phyloP scores from a whole-genome alignment of 2,329 filamentous ascomycete species.

The Ustilaginoidea virens region DNA sequence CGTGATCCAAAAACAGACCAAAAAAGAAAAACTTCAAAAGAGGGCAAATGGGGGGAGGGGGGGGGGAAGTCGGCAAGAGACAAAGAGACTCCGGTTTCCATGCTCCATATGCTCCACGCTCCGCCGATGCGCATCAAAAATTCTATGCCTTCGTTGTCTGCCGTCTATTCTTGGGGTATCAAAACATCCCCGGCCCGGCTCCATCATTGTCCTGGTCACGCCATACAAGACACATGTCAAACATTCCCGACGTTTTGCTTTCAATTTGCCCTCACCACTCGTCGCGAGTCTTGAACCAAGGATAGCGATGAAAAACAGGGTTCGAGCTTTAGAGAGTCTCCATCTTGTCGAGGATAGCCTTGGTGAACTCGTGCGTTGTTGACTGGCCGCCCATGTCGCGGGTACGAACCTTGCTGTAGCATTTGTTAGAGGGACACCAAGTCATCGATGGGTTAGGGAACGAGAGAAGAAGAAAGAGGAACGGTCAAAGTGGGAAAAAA shows the following conservation, averaged over 20 bases:
- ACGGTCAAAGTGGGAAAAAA: background rate
- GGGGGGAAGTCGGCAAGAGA: too few relatives aligned
- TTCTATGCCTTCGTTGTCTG: background rate
- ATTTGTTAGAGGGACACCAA: constrained; percentile 27
- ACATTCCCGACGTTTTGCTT: too few relatives aligned
- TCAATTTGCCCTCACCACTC: too few relatives aligned
- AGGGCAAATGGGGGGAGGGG: too few relatives aligned
- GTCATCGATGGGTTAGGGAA: background rate
- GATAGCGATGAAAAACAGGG: too few relatives aligned
- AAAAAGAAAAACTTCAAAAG: too few relatives aligned
- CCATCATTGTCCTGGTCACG: too few relatives aligned
- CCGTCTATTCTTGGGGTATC: constrained; percentile 3
- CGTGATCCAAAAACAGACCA: too few relatives aligned
- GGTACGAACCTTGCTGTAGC: constrained; percentile 62
- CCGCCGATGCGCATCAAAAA: background rate
- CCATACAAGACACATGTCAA: too few relatives aligned
- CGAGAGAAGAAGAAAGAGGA: background rate
- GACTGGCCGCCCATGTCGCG: constrained; percentile 88
- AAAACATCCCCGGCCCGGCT: constrained; percentile 2
- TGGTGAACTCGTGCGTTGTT: constrained; percentile 89
- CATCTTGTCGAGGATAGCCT: constrained; percentile 90
- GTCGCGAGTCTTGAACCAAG: too few relatives aligned
- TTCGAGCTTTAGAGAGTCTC: constrained; percentile 46
- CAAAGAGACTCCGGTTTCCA: too few relatives aligned
- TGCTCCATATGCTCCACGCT: too few relatives aligned